phyloP scores from a whole-genome alignment of 2,329 filamentous ascomycete genomes.

The Periconia macrospinosa region DNA sequence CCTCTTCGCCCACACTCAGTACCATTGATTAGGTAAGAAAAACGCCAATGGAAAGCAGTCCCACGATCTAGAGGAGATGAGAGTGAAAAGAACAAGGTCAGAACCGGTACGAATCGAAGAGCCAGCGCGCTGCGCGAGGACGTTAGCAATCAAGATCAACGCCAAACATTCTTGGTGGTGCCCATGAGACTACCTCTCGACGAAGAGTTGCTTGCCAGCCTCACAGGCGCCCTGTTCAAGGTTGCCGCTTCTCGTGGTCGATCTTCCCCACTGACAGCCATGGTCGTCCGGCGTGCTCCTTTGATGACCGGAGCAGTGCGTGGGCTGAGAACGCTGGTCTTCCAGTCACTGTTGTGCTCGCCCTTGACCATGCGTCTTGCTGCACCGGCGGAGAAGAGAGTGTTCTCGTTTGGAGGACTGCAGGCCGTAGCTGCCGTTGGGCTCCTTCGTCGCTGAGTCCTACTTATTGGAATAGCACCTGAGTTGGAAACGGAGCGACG shows the following conservation, averaged over 20 bases:
- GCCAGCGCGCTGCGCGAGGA: constrained; percentile 1
- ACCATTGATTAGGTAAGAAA: background rate
- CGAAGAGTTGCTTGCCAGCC: constrained; percentile 34
- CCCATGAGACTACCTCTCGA: constrained; percentile 35
- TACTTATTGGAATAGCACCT: constrained; percentile 43
- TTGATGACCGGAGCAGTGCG: constrained; percentile 61
- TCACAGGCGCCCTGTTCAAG: constrained; percentile 34
- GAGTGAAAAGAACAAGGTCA: background rate
- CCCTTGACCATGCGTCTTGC: constrained; percentile 68
- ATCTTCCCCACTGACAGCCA: constrained; percentile 36
- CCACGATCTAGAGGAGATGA: background rate
- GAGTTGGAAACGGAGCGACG: constrained; percentile 48
- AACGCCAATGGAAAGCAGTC: background rate
- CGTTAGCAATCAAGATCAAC: constrained; percentile 22
- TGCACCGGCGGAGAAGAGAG: constrained; percentile 66
- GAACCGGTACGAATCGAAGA: background rate
- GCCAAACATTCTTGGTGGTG: constrained; percentile 36
- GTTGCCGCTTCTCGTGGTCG: constrained; percentile 25
- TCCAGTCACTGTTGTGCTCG: constrained; percentile 59
- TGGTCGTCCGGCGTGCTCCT: constrained; percentile 40
- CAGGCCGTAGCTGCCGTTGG: constrained; percentile 50
- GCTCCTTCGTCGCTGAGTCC: constrained; percentile 57
- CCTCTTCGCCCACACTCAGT: background rate
- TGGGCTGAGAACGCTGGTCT: constrained; percentile 63
- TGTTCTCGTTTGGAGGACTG: constrained; percentile 60